Percentiles rank a stretch among this genome's conserved stretches.
phyloP scores from a whole-genome alignment of 2,329 filamentous ascomycete genomes.

The Leptographium lundbergii region DNA sequence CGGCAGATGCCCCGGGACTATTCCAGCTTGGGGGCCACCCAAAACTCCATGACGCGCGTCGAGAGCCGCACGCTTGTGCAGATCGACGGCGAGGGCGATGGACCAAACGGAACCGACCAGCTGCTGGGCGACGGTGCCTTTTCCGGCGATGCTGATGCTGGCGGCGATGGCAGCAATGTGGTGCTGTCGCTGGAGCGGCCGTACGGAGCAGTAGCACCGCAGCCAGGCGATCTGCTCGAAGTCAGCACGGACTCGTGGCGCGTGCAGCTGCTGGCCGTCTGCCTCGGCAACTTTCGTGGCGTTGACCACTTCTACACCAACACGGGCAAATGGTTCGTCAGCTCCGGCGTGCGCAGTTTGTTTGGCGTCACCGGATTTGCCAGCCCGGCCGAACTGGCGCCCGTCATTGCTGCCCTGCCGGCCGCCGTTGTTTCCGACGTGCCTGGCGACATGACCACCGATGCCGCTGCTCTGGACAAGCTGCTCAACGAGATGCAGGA shows the following conservation, averaged over 20 bases:
- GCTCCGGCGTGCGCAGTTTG: constrained; percentile 27
- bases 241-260: constrained; percentile 20
- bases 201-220: constrained; percentile 14
- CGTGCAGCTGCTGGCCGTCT: constrained; percentile 37
- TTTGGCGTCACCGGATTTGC: constrained; percentile 40
- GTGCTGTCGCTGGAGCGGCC: constrained; percentile 7
- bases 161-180: constrained; percentile 9
- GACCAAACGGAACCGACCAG: constrained; percentile 9
- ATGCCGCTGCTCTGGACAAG: constrained; percentile 13
- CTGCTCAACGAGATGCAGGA: constrained; percentile 25
- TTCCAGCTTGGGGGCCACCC: constrained; percentile 15
- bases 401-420: constrained; percentile 26
- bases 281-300: constrained; percentile 36
- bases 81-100: constrained; percentile 6
- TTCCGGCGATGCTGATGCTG: constrained; percentile 12
- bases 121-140: constrained; percentile 20
- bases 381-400: constrained; percentile 25
- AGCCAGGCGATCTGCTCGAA: constrained; percentile 39
- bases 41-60: constrained; percentile 24
- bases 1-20: constrained; percentile 13
- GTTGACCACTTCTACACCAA: constrained; percentile 41
- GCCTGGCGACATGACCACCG: background rate
- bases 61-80: constrained; percentile 19
- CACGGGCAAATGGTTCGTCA: constrained; percentile 39
- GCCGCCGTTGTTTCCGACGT: constrained; percentile 7